phyloP scores from a whole-genome alignment of 768 basidiomycete species.

The Tylopilus rubrobrunneus region DNA sequence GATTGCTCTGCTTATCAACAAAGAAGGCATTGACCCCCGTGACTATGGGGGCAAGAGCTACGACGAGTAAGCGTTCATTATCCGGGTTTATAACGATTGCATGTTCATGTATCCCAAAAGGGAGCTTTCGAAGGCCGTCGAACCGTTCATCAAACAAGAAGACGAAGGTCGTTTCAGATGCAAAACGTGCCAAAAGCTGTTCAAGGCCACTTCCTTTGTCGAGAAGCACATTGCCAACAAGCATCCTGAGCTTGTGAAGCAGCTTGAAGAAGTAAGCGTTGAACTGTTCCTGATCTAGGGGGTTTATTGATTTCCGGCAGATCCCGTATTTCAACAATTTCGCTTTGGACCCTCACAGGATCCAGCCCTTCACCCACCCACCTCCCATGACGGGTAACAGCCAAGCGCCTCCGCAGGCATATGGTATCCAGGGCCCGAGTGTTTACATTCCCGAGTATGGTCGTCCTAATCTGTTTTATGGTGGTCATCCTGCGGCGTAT shows the following conservation, averaged over 20 bases:
- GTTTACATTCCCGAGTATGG: slow-evolving; percentile 48
- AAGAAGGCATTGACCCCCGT: slow-evolving; percentile 75
- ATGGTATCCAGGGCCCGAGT: slow-evolving; percentile 64
- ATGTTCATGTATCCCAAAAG: slow-evolving; percentile 38
- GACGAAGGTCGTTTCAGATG: slow-evolving; percentile 97
- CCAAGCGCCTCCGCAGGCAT: slow-evolving; percentile 82
- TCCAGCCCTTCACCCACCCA: slow-evolving; percentile 80
- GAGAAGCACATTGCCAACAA: slow-evolving; percentile 98
- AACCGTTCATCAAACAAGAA: slow-evolving; percentile 86
- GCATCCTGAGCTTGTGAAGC: slow-evolving; percentile 80
- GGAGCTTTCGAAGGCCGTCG: slow-evolving; percentile 75
- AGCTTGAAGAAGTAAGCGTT: slow-evolving; percentile 74
- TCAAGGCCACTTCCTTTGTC: slow-evolving; percentile 95
- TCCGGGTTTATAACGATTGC: slow-evolving; percentile 6
- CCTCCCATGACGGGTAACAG: slow-evolving; percentile 63
- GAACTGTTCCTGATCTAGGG: slow-evolving; percentile 1
- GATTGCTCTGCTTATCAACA: slow-evolving; percentile 74
- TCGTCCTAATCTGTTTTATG: slow-evolving; percentile 38
- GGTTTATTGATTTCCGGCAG: slow-evolving; percentile 38
- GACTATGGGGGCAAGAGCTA: slow-evolving; percentile 87
- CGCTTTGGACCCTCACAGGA: slow-evolving; percentile 91
- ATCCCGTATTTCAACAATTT: slow-evolving; percentile 93
- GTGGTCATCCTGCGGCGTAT: slow-evolving; percentile 33
- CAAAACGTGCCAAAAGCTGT: slow-evolving; percentile 94
- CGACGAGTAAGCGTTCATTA: slow-evolving; percentile 67